Evolutionary conservation across 495 filamentous ascomycete genomes (phyloP).

Genomic region (Aspergillus leporis): DNA sequence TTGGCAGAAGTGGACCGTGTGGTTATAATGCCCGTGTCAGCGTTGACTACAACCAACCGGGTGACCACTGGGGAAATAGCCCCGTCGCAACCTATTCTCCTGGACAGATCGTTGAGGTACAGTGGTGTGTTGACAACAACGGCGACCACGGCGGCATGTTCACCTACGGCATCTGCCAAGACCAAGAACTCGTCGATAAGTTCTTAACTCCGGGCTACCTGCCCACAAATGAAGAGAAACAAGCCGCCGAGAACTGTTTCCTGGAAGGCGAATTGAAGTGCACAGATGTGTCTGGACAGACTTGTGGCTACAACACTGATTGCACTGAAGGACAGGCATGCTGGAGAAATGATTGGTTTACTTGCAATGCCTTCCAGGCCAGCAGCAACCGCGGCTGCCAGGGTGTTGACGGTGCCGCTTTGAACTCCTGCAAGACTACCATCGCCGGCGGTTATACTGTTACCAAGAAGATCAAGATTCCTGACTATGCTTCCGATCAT

Average conservation of each 20-base stretch:
- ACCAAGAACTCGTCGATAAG: conserved; percentile 52
- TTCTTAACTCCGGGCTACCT: conserved; percentile 49
- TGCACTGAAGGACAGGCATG: conserved; percentile 47
- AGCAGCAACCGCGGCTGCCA: conserved; percentile 42
- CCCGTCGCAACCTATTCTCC: conserved; percentile 48
- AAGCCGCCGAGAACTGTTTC: conserved; percentile 56
- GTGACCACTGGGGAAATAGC: conserved; percentile 42
- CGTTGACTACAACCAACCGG: conserved; percentile 56
- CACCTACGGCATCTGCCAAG: conserved; percentile 54
- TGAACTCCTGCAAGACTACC: conserved; percentile 49
- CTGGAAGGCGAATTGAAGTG: conserved; percentile 47
- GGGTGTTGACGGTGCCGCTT: conserved; percentile 48
- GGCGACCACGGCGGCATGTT: conserved; percentile 63
- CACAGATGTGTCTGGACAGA: conserved; percentile 53
- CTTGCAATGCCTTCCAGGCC: conserved; percentile 45
- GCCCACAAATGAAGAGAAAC: conserved; percentile 54
- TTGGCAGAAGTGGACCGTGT: conserved; percentile 55
- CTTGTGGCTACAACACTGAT: conserved; percentile 53
- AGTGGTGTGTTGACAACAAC: conserved; percentile 61
- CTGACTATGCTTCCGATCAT: conserved; percentile 45
- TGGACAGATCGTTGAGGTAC: conserved; percentile 46
- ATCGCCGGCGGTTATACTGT: conserved; percentile 57
- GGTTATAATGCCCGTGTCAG: conserved; percentile 57
- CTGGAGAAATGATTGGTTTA: conserved; percentile 59
- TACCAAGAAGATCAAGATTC: conserved; percentile 54